Percentiles rank a stretch among this genome's conserved stretches.
Evolutionary conservation across 805 yeast species (phyloP).

Genomic region (Wickerhamiella galacta): DNA sequence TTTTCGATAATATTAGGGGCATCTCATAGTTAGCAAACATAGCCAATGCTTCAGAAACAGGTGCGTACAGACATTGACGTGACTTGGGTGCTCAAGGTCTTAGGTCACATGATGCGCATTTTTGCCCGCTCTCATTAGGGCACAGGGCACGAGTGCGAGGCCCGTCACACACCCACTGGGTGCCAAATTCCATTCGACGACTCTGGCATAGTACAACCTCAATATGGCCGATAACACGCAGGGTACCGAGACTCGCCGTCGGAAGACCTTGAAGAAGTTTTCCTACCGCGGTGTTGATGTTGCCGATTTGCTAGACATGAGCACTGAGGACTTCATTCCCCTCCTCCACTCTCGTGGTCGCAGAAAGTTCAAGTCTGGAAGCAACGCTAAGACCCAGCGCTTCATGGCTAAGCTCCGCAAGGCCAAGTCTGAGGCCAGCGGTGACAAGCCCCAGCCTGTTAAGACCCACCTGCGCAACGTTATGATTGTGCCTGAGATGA

Average conservation of each 20-base stretch:
- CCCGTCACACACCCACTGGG: neutral
- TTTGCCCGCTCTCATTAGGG: too few relatives aligned
- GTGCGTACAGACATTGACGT: too few relatives aligned
- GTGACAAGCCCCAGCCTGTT: slow-evolving; percentile 93
- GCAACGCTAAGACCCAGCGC: slow-evolving; percentile 87
- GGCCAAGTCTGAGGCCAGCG: slow-evolving; percentile 63
- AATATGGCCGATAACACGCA: slow-evolving; percentile 21
- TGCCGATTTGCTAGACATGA: slow-evolving; percentile 79
- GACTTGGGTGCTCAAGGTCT: too few relatives aligned
- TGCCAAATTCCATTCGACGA: slow-evolving; percentile 3
- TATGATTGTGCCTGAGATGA: slow-evolving; percentile 98
- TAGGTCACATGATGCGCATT: too few relatives aligned
- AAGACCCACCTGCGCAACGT: slow-evolving; percentile 99
- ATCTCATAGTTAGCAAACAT: too few relatives aligned
- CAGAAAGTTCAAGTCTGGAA: slow-evolving; percentile 98
- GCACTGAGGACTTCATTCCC: slow-evolving; percentile 93
- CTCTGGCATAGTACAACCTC: slow-evolving; percentile 3
- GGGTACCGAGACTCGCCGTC: slow-evolving; percentile 19
- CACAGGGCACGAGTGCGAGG: neutral
- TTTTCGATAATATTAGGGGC: too few relatives aligned
- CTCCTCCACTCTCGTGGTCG: slow-evolving; percentile 97
- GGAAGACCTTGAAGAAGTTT: slow-evolving; percentile 93
- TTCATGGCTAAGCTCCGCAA: slow-evolving; percentile 95
- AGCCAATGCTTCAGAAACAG: too few relatives aligned
- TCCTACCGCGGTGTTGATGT: slow-evolving; percentile 98